Evolutionary conservation across 306 rosid species (phyloP).

Genomic region (Medicago lupulina): DNA sequence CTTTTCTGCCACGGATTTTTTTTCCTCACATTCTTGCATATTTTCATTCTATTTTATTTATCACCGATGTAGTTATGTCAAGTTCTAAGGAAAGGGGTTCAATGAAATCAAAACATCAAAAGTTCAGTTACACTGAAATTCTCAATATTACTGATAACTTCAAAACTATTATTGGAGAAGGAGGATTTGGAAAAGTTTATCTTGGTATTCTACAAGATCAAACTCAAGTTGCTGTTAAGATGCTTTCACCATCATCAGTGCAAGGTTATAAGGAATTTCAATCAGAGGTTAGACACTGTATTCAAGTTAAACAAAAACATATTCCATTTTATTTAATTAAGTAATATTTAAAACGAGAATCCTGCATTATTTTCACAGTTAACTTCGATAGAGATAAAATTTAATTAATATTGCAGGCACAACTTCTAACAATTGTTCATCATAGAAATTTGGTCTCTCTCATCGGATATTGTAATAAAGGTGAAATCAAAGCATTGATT

Average conservation of each 20-base stretch:
- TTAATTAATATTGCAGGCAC: conserved; percentile 15
- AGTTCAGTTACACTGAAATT: conserved; percentile 43
- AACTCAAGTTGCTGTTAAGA: conserved; percentile 53
- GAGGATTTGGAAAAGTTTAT: conserved; percentile 64
- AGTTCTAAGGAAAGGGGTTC: background rate
- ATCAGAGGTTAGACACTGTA: conserved; percentile 42
- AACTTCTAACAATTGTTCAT: conserved; percentile 34
- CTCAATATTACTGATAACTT: conserved; percentile 46
- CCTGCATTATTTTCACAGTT: background rate
- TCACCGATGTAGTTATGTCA: background rate
- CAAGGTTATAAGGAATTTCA: conserved; percentile 52
- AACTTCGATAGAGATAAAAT: background rate
- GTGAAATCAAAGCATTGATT: conserved; percentile 27
- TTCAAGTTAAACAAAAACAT: background rate
- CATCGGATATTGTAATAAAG: conserved; percentile 40
- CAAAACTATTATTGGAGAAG: conserved; percentile 48
- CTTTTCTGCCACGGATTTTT: background rate
- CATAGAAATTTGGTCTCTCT: conserved; percentile 45
- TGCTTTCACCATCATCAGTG: conserved; percentile 46
- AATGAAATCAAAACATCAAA: conserved; percentile 31
- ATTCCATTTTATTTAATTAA: background rate
- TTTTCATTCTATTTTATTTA: background rate
- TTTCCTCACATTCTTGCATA: background rate
- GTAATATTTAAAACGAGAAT: background rate
- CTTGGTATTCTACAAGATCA: conserved; percentile 38